Percentiles rank a stretch among this genome's conserved stretches.
phyloP scores from a whole-genome alignment of 169 alveolate genomes.

The Plasmodium sp. region DNA sequence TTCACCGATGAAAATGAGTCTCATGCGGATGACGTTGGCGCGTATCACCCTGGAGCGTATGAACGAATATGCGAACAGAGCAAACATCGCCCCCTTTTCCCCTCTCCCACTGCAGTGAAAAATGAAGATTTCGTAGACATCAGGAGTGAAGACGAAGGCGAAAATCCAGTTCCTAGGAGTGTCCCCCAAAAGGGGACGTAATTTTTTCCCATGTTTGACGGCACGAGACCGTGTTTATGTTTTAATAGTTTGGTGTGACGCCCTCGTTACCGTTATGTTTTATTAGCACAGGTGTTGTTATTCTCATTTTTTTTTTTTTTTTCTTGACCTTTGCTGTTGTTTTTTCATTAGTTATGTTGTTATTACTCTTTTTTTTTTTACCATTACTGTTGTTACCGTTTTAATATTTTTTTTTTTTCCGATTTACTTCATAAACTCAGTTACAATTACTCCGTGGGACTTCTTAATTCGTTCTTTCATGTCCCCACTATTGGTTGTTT shows the following conservation, averaged over 20 bases:
- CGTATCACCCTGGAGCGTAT: neutral
- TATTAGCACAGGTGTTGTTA: neutral
- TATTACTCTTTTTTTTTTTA: neutral
- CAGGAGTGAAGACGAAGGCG: slow-evolving; percentile 69
- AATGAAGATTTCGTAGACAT: slow-evolving; percentile 35
- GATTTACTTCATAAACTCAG: neutral
- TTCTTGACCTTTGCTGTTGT: neutral
- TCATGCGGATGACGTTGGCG: neutral
- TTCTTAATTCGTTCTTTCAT: neutral
- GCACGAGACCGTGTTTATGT: neutral
- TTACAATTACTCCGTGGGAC: neutral
- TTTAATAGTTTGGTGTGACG: neutral
- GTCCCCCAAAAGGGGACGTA: neutral
- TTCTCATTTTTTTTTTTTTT: no score
- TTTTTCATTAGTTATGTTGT: neutral
- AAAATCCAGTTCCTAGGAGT: neutral
- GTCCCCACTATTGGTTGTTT: neutral
- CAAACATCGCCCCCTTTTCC: neutral
- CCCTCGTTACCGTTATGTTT: neutral
- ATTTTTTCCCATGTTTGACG: neutral
- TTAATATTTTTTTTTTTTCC: neutral
- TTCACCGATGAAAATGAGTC: neutral
- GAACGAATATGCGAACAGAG: neutral
- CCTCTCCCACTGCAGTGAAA: slow-evolving; percentile 11
- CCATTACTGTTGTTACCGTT: neutral